Evolutionary conservation across 768 basidiomycete genomes (phyloP).

Genomic region (Agrocybe chaxingu): DNA sequence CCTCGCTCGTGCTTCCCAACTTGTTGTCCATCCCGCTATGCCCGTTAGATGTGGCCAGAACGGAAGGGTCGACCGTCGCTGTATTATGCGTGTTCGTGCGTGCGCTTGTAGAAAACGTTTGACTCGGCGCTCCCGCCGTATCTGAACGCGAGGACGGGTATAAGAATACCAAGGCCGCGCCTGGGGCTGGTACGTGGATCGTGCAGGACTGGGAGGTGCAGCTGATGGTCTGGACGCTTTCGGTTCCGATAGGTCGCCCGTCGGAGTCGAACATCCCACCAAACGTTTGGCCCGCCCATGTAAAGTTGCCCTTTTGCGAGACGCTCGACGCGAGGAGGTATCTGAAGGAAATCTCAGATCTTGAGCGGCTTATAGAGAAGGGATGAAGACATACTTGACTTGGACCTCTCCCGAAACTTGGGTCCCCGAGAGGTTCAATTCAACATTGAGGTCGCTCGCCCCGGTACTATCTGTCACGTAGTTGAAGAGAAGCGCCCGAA

Average conservation of each 20-base stretch:
- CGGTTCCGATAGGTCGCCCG: conserved; percentile 53
- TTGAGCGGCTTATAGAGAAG: background rate
- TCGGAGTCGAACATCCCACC: conserved; percentile 61
- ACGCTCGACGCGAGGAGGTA: conserved; percentile 50
- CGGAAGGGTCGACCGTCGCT: conserved; percentile 47
- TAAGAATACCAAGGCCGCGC: conserved; percentile 70
- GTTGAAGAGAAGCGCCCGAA: conserved; percentile 69
- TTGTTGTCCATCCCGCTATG: conserved; percentile 24
- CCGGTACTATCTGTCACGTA: conserved; percentile 62
- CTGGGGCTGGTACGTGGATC: conserved; percentile 65
- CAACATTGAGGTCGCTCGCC: conserved; percentile 49
- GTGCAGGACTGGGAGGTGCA: conserved; percentile 49
- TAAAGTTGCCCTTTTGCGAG: conserved; percentile 52
- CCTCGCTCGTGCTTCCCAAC: conserved; percentile 38
- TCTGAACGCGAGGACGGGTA: conserved; percentile 34
- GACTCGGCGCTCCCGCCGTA: conserved; percentile 28
- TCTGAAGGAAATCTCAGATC: conserved; percentile 25
- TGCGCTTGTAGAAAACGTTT: conserved; percentile 51
- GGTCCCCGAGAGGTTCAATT: conserved; percentile 43
- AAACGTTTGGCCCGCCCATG: conserved; percentile 65
- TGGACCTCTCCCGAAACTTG: conserved; percentile 43
- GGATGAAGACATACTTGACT: conserved; percentile 47
- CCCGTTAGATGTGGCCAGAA: conserved; percentile 67
- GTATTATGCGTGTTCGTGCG: conserved; percentile 49
- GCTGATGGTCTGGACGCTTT: conserved; percentile 47